Evolutionary conservation across 768 basidiomycete species (phyloP).

Genomic region (Panellus pusillus): DNA sequence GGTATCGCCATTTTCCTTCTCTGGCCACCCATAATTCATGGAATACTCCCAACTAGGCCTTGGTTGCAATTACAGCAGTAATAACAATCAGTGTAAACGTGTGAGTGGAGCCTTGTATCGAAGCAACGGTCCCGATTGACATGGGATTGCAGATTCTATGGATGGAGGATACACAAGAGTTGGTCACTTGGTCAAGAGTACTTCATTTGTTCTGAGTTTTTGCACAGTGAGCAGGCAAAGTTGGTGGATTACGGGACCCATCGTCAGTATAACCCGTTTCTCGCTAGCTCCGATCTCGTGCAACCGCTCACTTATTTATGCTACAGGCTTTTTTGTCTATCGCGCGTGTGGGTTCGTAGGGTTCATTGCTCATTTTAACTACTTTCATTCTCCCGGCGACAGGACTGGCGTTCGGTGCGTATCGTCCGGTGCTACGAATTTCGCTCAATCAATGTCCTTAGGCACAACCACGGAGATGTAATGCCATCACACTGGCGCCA

Average conservation of each 20-base stretch:
- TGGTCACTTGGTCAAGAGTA: conserved; percentile 14
- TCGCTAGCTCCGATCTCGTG: no score
- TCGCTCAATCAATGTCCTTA: background rate
- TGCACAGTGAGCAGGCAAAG: conserved; percentile 37
- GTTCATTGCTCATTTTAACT: background rate
- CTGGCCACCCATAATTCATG: background rate
- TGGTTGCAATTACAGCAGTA: conserved; percentile 9
- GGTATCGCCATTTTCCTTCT: background rate
- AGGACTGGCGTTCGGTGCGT: conserved; percentile 12
- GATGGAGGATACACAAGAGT: conserved; percentile 37
- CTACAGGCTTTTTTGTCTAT: conserved; percentile 6
- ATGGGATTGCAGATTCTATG: conserved; percentile 2
- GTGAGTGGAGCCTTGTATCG: conserved; percentile 2
- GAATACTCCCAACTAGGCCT: background rate
- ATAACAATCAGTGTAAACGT: conserved; percentile 21
- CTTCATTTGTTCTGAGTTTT: background rate
- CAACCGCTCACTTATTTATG: no score
- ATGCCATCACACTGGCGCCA: background rate
- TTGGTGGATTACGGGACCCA: conserved; percentile 31
- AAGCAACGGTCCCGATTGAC: background rate
- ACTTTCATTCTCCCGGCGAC: background rate
- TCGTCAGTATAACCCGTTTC: conserved; percentile 21
- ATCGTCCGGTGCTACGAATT: background rate
- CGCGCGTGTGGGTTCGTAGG: conserved; percentile 4
- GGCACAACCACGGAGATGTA: conserved; percentile 12